Evolutionary conservation across 2,329 filamentous ascomycete genomes (phyloP).

Genomic region (Nigrospora osmanthi): DNA sequence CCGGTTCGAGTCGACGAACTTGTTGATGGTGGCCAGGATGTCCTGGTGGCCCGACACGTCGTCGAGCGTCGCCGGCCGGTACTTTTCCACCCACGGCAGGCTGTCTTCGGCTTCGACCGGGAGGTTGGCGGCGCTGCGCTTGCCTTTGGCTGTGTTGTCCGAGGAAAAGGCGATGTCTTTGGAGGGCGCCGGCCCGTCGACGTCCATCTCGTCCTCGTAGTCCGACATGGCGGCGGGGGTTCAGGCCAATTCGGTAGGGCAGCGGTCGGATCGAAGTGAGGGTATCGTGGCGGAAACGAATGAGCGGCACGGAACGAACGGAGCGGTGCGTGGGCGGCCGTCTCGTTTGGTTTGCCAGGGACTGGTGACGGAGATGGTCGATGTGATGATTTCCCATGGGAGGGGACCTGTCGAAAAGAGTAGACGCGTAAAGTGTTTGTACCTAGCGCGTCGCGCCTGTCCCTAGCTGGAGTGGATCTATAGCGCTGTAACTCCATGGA

Average conservation of each 20-base stretch:
- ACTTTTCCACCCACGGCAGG: constrained; percentile 97
- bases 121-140: constrained; percentile 84
- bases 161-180: constrained; percentile 62
- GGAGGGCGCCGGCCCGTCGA: constrained; percentile 40
- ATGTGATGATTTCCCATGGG: too few relatives aligned
- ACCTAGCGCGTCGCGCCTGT: too few relatives aligned
- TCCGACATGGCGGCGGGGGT: constrained; percentile 42
- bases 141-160: constrained; percentile 71
- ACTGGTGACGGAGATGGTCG: too few relatives aligned
- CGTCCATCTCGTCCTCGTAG: constrained; percentile 53
- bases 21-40: constrained; percentile 95
- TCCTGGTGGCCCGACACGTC: constrained; percentile 97
- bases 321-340: background rate
- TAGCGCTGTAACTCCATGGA: too few relatives aligned
- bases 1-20: constrained; percentile 89
- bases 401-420: too few relatives aligned
- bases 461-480: too few relatives aligned
- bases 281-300: too few relatives aligned
- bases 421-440: too few relatives aligned
- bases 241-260: too few relatives aligned
- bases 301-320: background rate
- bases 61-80: constrained; percentile 77
- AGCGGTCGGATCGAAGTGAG: too few relatives aligned
- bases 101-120: constrained; percentile 92
- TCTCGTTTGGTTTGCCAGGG: too few relatives aligned